These are phyloP conservation scores for Cucurbita ficifolia DNA, from an alignment of 306 rosid genomes.

Conservation along the genomic window DNA sequence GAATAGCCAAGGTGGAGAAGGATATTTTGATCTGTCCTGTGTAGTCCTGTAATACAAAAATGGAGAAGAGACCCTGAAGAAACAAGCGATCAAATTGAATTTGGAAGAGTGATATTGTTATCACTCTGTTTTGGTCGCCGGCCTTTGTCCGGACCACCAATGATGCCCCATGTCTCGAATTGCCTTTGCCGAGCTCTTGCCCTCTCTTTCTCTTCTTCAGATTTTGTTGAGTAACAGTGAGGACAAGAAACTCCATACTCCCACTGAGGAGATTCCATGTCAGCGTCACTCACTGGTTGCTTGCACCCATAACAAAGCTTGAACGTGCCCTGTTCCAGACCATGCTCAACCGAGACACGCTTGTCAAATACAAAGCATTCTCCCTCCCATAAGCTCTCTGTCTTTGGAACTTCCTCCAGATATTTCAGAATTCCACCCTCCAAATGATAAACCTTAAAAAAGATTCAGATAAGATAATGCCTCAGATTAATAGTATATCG, in stretches of 20 bases:
- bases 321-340: conserved; percentile 68
- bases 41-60: background rate
- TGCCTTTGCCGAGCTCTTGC: conserved; percentile 91
- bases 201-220: conserved; percentile 84
- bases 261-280: conserved; percentile 68
- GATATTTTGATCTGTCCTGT: background rate
- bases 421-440: conserved; percentile 97
- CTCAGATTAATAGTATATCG: background rate
- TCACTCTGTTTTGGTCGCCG: conserved; percentile 20
- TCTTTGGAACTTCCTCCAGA: conserved; percentile 66
- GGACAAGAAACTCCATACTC: conserved; percentile 84
- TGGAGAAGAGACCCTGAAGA: background rate
- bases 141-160: conserved; percentile 85
- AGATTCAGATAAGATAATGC: background rate
- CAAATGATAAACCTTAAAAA: conserved; percentile 68
- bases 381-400: conserved; percentile 86
- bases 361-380: conserved; percentile 95
- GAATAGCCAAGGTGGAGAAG: background rate
- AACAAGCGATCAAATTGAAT: conserved; percentile 18
- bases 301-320: conserved; percentile 95
- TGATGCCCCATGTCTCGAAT: conserved; percentile 79
- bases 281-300: conserved; percentile 82
- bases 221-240: conserved; percentile 46
- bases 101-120: conserved; percentile 25
- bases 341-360: conserved; percentile 84